Evolutionary conservation across 2,329 filamentous ascomycete genomes (phyloP).

Genomic region (Alternaria viburni): DNA sequence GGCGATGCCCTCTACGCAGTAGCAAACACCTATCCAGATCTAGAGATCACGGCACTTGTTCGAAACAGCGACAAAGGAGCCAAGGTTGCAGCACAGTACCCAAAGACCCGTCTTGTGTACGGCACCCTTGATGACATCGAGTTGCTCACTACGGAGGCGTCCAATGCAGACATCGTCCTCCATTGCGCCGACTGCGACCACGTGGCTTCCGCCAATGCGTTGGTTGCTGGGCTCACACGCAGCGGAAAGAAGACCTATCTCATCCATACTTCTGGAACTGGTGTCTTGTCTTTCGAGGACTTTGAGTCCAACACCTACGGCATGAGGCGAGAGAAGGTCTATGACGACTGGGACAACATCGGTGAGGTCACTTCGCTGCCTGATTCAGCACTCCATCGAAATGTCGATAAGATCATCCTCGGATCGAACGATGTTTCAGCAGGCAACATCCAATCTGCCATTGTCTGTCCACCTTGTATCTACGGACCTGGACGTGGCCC

Average conservation of each 20-base stretch:
- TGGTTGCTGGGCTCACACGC: conserved; percentile 43
- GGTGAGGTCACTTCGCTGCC: conserved; percentile 63
- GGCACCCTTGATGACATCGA: conserved; percentile 49
- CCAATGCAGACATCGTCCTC: conserved; percentile 39
- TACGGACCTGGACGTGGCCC: conserved; percentile 66
- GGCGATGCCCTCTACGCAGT: conserved; percentile 45
- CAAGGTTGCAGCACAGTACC: conserved; percentile 53
- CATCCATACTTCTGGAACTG: conserved; percentile 64
- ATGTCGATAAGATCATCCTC: conserved; percentile 73
- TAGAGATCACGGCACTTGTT: conserved; percentile 57
- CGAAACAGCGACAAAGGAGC: conserved; percentile 58
- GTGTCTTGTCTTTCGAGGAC: conserved; percentile 61
- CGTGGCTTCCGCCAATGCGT: conserved; percentile 29
- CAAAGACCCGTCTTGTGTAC: conserved; percentile 58
- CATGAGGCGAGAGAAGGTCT: conserved; percentile 56
- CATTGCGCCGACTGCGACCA: conserved; percentile 47
- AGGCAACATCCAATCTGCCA: conserved; percentile 50
- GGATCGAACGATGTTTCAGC: conserved; percentile 53
- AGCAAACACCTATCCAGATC: conserved; percentile 55
- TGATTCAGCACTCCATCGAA: conserved; percentile 65
- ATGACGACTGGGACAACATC: conserved; percentile 66
- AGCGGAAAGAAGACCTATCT: conserved; percentile 56
- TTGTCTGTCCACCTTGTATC: conserved; percentile 70
- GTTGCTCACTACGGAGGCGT: conserved; percentile 35
- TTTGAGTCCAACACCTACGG: conserved; percentile 54